Percentiles rank a stretch among this genome's conserved stretches.
Conservation (phyloP, 495 filamentous ascomycete species). For the Neurospora sp. region DNA sequence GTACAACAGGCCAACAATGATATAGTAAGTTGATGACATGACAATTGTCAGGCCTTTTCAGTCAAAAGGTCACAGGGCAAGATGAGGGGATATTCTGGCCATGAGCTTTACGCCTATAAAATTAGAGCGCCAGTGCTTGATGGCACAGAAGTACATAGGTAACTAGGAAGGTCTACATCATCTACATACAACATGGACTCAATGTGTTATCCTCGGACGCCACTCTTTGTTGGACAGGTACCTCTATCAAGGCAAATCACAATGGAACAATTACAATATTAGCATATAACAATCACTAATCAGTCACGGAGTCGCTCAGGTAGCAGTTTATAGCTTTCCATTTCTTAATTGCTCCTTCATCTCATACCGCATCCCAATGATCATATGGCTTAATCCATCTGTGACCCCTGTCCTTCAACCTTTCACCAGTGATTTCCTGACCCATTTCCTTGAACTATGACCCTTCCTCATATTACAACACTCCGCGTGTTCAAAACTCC, state of each 20-base stretch:
- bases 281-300: background rate
- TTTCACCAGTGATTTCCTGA: rapidly evolving
- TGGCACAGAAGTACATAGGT: background rate
- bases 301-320: background rate
- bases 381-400: background rate
- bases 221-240: background rate
- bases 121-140: background rate
- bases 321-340: background rate
- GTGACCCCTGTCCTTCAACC: background rate
- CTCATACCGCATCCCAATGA: background rate
- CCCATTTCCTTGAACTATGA: background rate
- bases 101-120: background rate
- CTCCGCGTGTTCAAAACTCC: background rate
- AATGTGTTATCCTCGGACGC: background rate
- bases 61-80: background rate
- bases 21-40: background rate
- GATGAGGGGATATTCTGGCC: background rate
- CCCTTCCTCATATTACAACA: background rate
- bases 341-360: background rate
- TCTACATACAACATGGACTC: background rate
- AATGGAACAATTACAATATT: background rate
- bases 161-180: background rate
- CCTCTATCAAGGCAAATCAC: background rate
- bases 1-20: background rate
- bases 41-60: background rate